A percentile compares a stretch with the other conserved stretches of the same genome.
Conservation (phyloP, 139 green algal species). For the Asterochloris erici region DNA sequence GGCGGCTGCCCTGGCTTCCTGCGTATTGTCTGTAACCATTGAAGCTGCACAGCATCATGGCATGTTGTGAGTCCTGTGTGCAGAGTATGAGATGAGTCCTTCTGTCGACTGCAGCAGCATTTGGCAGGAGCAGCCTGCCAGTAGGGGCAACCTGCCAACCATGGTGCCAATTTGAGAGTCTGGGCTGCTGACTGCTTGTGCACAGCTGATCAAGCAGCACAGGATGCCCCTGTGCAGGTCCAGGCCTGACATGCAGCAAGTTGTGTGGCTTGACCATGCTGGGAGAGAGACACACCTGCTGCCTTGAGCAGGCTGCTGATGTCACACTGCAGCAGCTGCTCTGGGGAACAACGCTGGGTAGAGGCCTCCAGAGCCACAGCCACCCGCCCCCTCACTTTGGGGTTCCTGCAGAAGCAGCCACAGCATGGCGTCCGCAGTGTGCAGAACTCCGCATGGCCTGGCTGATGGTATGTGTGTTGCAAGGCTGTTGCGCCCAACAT, state of each 20-base stretch:
- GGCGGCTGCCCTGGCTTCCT: conserved; percentile 48
- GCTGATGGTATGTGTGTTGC: too few species aligned
- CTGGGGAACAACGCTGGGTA: conserved; percentile 16
- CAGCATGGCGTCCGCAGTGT: not conserved
- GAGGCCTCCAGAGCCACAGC: conserved; percentile 16
- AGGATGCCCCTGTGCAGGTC: too few species aligned
- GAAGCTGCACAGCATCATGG: too few species aligned
- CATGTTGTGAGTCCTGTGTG: too few species aligned
- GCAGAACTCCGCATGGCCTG: not conserved
- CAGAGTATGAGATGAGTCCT: too few species aligned
- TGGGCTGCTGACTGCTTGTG: too few species aligned
- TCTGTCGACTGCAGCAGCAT: too few species aligned
- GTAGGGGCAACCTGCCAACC: too few species aligned
- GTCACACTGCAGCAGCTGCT: conserved; percentile 20
- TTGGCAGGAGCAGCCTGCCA: too few species aligned
- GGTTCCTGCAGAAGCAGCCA: not conserved
- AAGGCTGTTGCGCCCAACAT: too few species aligned
- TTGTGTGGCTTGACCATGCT: conserved; percentile 26
- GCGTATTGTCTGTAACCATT: conserved; percentile 59
- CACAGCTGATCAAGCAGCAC: too few species aligned
- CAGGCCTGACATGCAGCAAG: not conserved
- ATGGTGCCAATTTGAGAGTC: too few species aligned
- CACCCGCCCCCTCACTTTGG: conserved; percentile 39
- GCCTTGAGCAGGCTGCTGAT: conserved; percentile 2
- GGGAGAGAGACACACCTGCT: not conserved